phyloP scores from a whole-genome alignment of 2,329 filamentous ascomycete genomes.

The Apiospora phragmitis region DNA sequence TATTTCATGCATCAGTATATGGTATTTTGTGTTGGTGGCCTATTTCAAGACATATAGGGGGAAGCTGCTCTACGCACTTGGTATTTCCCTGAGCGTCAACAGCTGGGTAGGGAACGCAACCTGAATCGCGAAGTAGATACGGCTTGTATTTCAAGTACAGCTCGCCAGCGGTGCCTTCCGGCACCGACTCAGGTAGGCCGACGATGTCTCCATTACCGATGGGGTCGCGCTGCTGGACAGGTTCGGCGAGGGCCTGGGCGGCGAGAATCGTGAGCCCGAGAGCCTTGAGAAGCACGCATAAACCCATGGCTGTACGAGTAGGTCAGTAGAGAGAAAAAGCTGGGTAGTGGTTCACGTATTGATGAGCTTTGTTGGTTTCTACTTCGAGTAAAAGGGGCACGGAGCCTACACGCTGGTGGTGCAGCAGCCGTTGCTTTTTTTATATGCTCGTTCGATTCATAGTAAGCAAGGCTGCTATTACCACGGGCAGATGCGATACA shows the following conservation, averaged over 20 bases:
- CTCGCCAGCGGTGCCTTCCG: conserved; percentile 42
- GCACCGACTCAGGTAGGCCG: conserved; percentile 53
- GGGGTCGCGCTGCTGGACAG: conserved; percentile 23
- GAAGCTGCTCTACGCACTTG: conserved; percentile 17
- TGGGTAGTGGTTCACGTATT: not conserved
- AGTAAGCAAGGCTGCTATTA: not conserved
- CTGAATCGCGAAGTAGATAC: conserved; percentile 49
- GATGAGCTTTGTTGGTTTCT: not conserved
- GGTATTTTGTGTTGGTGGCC: not conserved
- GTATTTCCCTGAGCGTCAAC: conserved; percentile 49
- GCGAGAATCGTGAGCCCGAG: conserved; percentile 16
- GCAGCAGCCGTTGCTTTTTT: not conserved
- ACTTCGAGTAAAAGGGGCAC: not conserved
- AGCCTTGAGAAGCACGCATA: not conserved
- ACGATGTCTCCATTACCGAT: conserved; percentile 40
- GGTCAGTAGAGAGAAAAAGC: not conserved
- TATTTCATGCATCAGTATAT: conserved; percentile 17
- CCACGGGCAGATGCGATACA: not conserved
- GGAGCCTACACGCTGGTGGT: not conserved
- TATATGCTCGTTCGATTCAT: not conserved
- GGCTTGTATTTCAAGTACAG: conserved; percentile 57
- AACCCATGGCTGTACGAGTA: not conserved
- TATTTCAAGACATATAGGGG: not conserved
- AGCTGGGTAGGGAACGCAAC: conserved; percentile 59
- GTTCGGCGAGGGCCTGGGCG: conserved; percentile 13